phyloP scores from a whole-genome alignment of 805 yeast genomes.

The Candida montana region DNA sequence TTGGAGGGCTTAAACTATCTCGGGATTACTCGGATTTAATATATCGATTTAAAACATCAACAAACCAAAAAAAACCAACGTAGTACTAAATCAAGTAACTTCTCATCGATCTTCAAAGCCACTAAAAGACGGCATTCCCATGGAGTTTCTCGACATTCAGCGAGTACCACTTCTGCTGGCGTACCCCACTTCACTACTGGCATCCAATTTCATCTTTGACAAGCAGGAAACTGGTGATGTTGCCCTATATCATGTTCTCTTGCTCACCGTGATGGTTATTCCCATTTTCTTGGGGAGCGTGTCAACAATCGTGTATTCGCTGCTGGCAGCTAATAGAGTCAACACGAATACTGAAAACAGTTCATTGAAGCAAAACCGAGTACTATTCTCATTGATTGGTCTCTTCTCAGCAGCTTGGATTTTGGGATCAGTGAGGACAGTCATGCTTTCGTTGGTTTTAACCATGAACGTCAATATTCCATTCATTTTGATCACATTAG shows the following conservation, averaged over 20 bases:
- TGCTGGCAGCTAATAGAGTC: slow-evolving; percentile 1
- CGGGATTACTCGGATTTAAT: background rate
- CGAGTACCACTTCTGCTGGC: slow-evolving; percentile 24
- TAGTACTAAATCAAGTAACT: too few relatives aligned
- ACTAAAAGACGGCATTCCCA: too few relatives aligned
- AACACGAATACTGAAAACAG: background rate
- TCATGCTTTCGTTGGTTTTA: slow-evolving; percentile 16
- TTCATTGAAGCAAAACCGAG: slow-evolving; percentile 2
- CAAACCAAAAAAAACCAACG: too few relatives aligned
- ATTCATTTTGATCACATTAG: slow-evolving; percentile 7
- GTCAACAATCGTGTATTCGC: slow-evolving; percentile 11
- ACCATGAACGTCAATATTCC: slow-evolving; percentile 15
- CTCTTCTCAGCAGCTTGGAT: slow-evolving; percentile 12
- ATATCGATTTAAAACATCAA: too few relatives aligned
- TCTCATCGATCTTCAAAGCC: too few relatives aligned
- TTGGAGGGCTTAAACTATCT: slow-evolving; percentile 69
- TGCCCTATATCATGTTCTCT: slow-evolving; percentile 1
- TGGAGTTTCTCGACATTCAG: slow-evolving; percentile 22
- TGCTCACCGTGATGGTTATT: slow-evolving; percentile 3
- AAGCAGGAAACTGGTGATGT: slow-evolving; percentile 4
- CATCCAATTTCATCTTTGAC: slow-evolving; percentile 17
- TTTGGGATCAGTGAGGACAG: slow-evolving; percentile 23
- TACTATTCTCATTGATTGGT: slow-evolving; percentile 7
- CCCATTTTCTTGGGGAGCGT: slow-evolving; percentile 16
- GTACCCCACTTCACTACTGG: slow-evolving; percentile 22